Conservation (phyloP, 176 grass and related monocot species). For the Aegilops longissima region DNA sequence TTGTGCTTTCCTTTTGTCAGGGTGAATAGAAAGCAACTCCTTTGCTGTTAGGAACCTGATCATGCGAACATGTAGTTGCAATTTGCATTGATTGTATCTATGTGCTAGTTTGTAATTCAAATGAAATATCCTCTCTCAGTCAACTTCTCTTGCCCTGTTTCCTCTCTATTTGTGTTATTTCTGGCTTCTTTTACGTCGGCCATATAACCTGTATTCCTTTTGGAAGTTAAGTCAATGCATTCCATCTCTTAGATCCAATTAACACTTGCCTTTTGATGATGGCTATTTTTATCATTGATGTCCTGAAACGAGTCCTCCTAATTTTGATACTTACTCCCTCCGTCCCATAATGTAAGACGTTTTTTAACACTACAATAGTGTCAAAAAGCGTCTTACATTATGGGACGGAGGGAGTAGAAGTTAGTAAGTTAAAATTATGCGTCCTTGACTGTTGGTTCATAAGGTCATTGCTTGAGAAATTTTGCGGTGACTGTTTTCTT, state of each 20-base stretch:
- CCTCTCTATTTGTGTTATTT: slow-evolving; percentile 7
- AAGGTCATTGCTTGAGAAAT: not conserved
- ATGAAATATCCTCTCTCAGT: not conserved
- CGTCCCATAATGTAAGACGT: no score
- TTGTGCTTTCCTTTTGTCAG: not conserved
- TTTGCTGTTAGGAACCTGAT: not conserved
- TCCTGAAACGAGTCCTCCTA: not conserved
- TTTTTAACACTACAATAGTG: no score
- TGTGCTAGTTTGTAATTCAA: not conserved
- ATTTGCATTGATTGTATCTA: not conserved
- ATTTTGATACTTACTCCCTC: not conserved
- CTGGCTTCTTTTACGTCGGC: not conserved
- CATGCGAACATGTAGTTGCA: not conserved
- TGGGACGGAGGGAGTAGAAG: not conserved
- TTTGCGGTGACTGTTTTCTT: not conserved
- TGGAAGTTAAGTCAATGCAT: slow-evolving; percentile 3
- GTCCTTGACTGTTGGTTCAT: not conserved
- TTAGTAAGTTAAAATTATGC: not conserved
- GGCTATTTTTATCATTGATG: slow-evolving; percentile 12
- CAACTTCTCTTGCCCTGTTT: not conserved
- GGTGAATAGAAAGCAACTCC: not conserved
- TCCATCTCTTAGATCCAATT: not conserved
- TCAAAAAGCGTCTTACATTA: no score
- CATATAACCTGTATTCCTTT: not conserved
- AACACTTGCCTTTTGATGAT: not conserved